These are phyloP conservation scores for Colletotrichum chlorophyti DNA, from an alignment of 2,329 filamentous ascomycete species.

Conservation along the genomic window DNA sequence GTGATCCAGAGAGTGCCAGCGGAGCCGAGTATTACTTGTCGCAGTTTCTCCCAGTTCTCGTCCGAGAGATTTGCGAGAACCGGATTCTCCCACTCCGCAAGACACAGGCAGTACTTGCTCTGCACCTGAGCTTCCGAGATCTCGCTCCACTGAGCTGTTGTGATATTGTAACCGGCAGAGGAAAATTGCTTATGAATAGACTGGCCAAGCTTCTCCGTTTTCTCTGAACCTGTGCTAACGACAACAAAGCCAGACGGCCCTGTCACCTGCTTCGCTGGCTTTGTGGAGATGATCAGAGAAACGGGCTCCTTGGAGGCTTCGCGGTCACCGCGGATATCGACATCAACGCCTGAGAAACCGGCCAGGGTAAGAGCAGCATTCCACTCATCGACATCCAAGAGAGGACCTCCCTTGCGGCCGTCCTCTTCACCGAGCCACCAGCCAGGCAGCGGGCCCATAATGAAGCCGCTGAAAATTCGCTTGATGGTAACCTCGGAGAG, in stretches of 20 bases:
- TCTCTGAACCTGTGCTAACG: constrained; percentile 2
- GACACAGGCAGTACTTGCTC: constrained; percentile 14
- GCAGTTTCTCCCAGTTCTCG: constrained; percentile 14
- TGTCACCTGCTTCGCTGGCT: constrained; percentile 1
- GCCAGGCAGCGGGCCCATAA: constrained; percentile 43
- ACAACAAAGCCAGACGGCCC: constrained; percentile 4
- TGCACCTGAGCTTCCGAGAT: not conserved
- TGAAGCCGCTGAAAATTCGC: constrained; percentile 29
- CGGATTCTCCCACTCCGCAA: constrained; percentile 15
- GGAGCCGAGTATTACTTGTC: constrained; percentile 11
- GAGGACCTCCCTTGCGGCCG: constrained; percentile 16
- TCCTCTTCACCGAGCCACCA: constrained; percentile 44
- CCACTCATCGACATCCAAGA: constrained; percentile 19
- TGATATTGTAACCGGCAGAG: not conserved
- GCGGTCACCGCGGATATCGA: constrained; percentile 19
- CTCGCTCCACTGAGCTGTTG: not conserved
- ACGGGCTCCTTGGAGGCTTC: constrained; percentile 22
- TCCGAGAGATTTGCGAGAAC: constrained; percentile 2
- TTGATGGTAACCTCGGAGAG: constrained; percentile 35
- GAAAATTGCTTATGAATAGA: constrained; percentile 1
- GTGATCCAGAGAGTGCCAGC: constrained; percentile 26
- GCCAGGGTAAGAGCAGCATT: constrained; percentile 10
- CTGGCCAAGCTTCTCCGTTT: not conserved
- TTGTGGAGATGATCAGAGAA: constrained; percentile 21
- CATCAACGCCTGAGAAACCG: constrained; percentile 27